Conservation (phyloP, 345 rosid genomes). For the Salix viminalis region DNA sequence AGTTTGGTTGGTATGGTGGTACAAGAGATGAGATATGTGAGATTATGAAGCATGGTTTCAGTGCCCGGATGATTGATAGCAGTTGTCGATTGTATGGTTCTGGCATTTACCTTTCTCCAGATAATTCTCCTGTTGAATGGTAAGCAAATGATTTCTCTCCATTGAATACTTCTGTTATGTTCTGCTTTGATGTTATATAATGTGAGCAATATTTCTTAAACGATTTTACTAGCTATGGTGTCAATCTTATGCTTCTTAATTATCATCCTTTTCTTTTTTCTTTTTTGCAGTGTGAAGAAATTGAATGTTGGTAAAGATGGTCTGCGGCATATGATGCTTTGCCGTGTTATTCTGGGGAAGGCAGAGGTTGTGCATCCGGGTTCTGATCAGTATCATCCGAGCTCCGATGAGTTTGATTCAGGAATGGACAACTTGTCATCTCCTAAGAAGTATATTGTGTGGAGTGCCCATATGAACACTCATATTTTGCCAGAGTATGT, state of each 20-base stretch:
- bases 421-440: slow-evolving; percentile 53
- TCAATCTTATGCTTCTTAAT: neutral
- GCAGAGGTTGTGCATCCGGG: slow-evolving; percentile 55
- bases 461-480: slow-evolving; percentile 69
- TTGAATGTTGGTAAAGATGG: slow-evolving; percentile 49
- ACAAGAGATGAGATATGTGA: slow-evolving; percentile 35
- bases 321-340: slow-evolving; percentile 58
- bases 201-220: neutral
- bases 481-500: slow-evolving; percentile 66
- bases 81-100: slow-evolving; percentile 47
- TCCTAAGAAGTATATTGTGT: slow-evolving; percentile 59
- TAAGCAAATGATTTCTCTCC: slow-evolving; percentile 10
- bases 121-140: slow-evolving; percentile 60
- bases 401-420: slow-evolving; percentile 59
- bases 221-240: neutral
- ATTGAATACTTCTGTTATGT: neutral
- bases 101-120: slow-evolving; percentile 63
- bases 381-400: slow-evolving; percentile 48
- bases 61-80: slow-evolving; percentile 8
- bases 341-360: slow-evolving; percentile 66
- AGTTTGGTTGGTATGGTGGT: slow-evolving; percentile 63
- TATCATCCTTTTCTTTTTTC: neutral
- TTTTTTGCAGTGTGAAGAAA: slow-evolving; percentile 40
- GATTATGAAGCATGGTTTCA: slow-evolving; percentile 63
- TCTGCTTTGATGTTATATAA: neutral